These are phyloP conservation scores for Cryptococcus amylolentus DNA, from an alignment of 1,284 basidiomycete genomes.

Conservation along the genomic window DNA sequence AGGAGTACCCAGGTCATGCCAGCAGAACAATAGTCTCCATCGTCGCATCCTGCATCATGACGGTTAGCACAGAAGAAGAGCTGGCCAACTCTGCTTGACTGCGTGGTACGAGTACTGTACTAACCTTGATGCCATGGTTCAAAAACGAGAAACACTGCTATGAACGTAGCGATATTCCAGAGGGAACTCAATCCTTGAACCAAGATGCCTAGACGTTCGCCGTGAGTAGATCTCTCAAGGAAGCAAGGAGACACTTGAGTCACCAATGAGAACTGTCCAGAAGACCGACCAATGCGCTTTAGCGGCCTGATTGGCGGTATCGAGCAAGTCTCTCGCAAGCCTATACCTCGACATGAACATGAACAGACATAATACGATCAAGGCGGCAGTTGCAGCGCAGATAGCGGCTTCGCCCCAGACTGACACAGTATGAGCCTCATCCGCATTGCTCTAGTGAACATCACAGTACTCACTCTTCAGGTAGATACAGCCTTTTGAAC, in stretches of 20 bases:
- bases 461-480: neutral
- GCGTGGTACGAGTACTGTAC: neutral
- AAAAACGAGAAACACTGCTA: constrained; percentile 11
- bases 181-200: constrained; percentile 4
- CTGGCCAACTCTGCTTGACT: too few relatives aligned
- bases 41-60: neutral
- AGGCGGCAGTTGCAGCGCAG: neutral
- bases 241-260: neutral
- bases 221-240: neutral
- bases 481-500: neutral
- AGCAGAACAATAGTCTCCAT: constrained; percentile 3
- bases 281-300: constrained; percentile 12
- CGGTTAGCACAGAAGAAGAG: neutral
- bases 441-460: neutral
- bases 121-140: constrained; percentile 7
- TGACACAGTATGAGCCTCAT: neutral
- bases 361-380: constrained; percentile 2
- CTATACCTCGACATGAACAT: neutral
- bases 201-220: constrained; percentile 1
- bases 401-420: neutral
- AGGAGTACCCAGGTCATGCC: constrained; percentile 1
- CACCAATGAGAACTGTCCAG: constrained; percentile 12
- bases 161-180: constrained; percentile 13
- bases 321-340: constrained; percentile 7
- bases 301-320: constrained; percentile 11